Evolutionary conservation across 75 land plant genomes (phyloP), one percentile per base, ranked within the genome.

Genomic region (Cupressus sempervirens): DNA sequence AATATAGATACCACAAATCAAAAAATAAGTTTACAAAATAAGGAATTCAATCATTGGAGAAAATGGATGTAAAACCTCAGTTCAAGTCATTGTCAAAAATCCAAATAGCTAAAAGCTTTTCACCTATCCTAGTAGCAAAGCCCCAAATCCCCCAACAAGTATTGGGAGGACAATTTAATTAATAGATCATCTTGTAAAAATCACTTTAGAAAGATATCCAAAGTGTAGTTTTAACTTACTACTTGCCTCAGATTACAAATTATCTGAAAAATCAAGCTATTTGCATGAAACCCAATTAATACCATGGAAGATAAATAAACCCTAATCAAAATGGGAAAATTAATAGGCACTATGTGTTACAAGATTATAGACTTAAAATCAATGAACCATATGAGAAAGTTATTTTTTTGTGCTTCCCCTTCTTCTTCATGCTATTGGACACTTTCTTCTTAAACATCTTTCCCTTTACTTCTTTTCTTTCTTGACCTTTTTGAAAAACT

Each of bases 401-500:
- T 77, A 77, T n/a, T 40, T 43, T 46, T 46, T 77, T 77, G 26
- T 77, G n/a, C 46, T 40, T 76, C n/a, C 80, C 80, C 48, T 41
- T 77, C 18, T 77, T 41, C 43, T 30, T 43, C 29, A 41, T 36
- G 41, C 80, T 77, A 41, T 23, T 77, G 43, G 80, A 41, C 18
- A 29, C 43, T 8, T 43, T 48, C 80, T 77, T 76, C 80, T 76
- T 77, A 5, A 77, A 77, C 80, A 41, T 43, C 29, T 77, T 77
- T 38, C 45, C 45, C 30, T 77, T 77, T 23, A 9, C 45, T 77
- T 77, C 80, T 77, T 77, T 36, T 29, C 46, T 43, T 77, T 77
- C 80, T 77, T 77, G 80, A 77, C 80, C n/a, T 77, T 77, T 29
- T 77, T 77, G 80, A 77, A 77, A 77, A 48, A 77, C 38, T 77